Conservation (phyloP, 257 asterid species). For the Knoxia roxburghii region DNA sequence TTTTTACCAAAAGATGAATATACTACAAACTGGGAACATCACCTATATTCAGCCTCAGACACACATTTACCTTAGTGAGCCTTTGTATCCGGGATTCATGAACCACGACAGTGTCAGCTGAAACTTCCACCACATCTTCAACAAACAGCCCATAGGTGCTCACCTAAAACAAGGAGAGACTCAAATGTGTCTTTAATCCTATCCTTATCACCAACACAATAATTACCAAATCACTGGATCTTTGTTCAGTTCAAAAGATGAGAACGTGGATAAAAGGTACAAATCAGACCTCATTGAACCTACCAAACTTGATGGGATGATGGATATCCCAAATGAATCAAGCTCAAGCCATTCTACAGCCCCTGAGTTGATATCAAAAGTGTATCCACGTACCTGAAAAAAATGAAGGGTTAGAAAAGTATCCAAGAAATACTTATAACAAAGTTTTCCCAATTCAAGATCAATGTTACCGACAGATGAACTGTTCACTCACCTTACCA, state of each 20-base stretch:
- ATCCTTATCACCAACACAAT: background rate
- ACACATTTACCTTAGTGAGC: constrained; percentile 50
- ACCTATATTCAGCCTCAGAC: no score
- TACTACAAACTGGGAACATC: no score
- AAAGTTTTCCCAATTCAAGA: background rate
- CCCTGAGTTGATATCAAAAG: constrained; percentile 56
- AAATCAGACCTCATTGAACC: constrained; percentile 16
- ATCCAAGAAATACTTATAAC: constrained; percentile 11
- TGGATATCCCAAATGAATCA: constrained; percentile 64
- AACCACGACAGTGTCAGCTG: constrained; percentile 45
- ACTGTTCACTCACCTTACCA: constrained; percentile 44
- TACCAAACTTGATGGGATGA: constrained; percentile 72
- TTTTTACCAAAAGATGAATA: background rate
- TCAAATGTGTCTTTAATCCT: background rate
- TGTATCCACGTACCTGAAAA: constrained; percentile 68
- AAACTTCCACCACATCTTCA: constrained; percentile 59
- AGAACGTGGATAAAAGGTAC: no score
- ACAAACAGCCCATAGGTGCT: constrained; percentile 58
- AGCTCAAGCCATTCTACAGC: constrained; percentile 53
- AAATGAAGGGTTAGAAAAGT: constrained; percentile 3
- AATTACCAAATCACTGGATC: no score
- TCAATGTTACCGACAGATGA: background rate
- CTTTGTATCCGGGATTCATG: constrained; percentile 52
- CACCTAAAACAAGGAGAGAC: constrained; percentile 27
- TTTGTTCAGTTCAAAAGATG: background rate